Conservation (phyloP, 371 early-diverging fungal genomes). For the Mortierella sp. region DNA sequence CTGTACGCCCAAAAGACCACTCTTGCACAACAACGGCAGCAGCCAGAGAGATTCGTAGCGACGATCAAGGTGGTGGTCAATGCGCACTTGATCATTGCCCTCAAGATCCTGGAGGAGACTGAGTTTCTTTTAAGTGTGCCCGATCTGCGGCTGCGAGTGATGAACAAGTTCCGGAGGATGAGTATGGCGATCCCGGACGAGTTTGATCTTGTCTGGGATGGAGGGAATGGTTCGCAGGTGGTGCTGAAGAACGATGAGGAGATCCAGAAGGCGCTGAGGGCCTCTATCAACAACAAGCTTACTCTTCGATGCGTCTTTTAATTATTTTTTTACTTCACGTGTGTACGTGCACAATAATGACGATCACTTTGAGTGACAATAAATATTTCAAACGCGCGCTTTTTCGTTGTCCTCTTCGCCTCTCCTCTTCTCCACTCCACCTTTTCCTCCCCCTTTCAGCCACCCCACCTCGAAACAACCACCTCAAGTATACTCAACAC, state of each 20-base stretch:
- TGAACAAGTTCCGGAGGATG: slow-evolving; percentile 22
- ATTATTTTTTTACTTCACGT: neutral
- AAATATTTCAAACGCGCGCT: neutral
- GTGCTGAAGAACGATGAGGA: slow-evolving; percentile 40
- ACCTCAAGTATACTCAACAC: neutral
- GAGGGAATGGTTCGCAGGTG: slow-evolving; percentile 16
- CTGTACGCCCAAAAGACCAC: too few species aligned
- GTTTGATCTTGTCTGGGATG: slow-evolving; percentile 35
- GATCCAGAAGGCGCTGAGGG: slow-evolving; percentile 20
- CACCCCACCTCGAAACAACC: neutral
- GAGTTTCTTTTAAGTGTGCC: slow-evolving; percentile 28
- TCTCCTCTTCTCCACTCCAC: neutral
- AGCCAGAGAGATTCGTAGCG: slow-evolving; percentile 11
- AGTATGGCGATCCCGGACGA: slow-evolving; percentile 19
- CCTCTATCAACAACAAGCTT: slow-evolving; percentile 15
- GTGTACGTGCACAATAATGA: neutral
- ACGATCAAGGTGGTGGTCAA: slow-evolving; percentile 37
- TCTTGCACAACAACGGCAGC: neutral
- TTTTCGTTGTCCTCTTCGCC: neutral
- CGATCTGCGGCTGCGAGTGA: slow-evolving; percentile 28
- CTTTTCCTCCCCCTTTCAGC: neutral
- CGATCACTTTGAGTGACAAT: neutral
- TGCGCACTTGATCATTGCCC: slow-evolving; percentile 26
- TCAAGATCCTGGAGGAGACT: slow-evolving; percentile 22
- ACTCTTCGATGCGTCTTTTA: slow-evolving; percentile 25